Evolutionary conservation across 164 flowering plant species (phyloP).

Genomic region (Houttuynia cordata): DNA sequence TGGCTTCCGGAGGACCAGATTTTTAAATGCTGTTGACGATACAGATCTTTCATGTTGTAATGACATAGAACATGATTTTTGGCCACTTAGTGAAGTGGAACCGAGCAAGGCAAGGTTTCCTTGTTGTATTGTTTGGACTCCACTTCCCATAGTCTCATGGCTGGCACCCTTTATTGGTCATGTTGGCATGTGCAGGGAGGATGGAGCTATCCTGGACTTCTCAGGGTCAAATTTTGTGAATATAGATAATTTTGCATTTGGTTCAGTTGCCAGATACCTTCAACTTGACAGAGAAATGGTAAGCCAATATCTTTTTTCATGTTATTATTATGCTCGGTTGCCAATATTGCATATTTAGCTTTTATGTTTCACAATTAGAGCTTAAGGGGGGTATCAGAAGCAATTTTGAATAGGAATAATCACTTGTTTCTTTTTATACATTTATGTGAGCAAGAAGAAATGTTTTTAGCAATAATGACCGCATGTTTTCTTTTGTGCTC

Average conservation of each 20-base stretch:
- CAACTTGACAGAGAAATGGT: slow-evolving; percentile 78
- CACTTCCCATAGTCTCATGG: slow-evolving; percentile 95
- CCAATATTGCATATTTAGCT: background rate
- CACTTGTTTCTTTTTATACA: background rate
- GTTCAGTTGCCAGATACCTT: slow-evolving; percentile 71
- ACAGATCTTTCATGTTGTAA: slow-evolving; percentile 19
- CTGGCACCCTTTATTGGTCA: slow-evolving; percentile 95
- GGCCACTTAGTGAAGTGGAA: slow-evolving; percentile 70
- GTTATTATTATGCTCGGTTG: background rate
- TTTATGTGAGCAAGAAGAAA: background rate
- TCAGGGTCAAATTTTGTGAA: slow-evolving; percentile 72
- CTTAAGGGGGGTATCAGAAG: background rate
- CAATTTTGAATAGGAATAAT: background rate
- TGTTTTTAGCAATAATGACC: background rate
- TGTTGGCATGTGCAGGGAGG: slow-evolving; percentile 90
- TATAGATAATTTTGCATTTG: slow-evolving; percentile 71
- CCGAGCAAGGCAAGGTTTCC: slow-evolving; percentile 65
- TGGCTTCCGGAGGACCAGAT: background rate
- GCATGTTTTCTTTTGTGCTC: background rate
- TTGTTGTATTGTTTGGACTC: slow-evolving; percentile 93
- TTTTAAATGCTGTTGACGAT: slow-evolving; percentile 15
- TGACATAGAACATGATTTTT: slow-evolving; percentile 32
- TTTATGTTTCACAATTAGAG: background rate
- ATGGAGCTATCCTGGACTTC: slow-evolving; percentile 70
- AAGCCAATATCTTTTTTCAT: slow-evolving; percentile 6